Conservation (phyloP, 2,329 filamentous ascomycete genomes). For the Calonectria fujianensis region DNA sequence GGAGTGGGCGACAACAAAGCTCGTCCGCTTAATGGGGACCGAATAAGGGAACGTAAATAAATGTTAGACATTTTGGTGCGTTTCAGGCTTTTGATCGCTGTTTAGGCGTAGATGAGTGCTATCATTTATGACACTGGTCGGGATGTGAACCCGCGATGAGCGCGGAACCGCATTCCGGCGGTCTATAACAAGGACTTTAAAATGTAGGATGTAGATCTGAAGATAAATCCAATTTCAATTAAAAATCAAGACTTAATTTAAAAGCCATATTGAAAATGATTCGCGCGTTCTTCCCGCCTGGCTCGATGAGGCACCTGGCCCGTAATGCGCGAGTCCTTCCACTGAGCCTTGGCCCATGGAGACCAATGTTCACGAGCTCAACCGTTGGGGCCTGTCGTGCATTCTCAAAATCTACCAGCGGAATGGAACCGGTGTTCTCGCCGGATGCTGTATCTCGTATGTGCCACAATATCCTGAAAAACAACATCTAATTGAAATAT, state of each 20-base stretch:
- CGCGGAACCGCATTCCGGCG: neutral
- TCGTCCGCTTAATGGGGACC: neutral
- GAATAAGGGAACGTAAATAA: conserved; percentile 3
- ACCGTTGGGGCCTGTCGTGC: neutral
- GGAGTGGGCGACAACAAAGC: neutral
- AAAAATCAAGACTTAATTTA: neutral
- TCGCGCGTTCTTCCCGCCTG: too few relatives aligned
- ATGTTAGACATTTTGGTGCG: neutral
- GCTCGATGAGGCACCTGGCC: neutral
- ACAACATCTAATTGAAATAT: neutral
- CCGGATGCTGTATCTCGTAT: conserved; percentile 38
- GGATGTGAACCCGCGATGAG: neutral
- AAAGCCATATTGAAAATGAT: neutral
- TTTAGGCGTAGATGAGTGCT: neutral
- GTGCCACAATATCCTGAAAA: neutral
- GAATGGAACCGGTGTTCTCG: conserved; percentile 43
- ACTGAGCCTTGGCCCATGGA: neutral
- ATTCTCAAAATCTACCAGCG: neutral
- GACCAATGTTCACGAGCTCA: neutral
- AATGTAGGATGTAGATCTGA: neutral
- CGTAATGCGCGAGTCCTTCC: too few relatives aligned
- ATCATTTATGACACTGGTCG: neutral
- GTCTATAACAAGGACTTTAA: neutral
- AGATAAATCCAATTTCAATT: neutral
- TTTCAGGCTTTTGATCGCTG: neutral